Evolutionary conservation across 768 basidiomycete genomes (phyloP), one percentile per base, ranked within the genome.

Genomic region (Trametes gibbosa): DNA sequence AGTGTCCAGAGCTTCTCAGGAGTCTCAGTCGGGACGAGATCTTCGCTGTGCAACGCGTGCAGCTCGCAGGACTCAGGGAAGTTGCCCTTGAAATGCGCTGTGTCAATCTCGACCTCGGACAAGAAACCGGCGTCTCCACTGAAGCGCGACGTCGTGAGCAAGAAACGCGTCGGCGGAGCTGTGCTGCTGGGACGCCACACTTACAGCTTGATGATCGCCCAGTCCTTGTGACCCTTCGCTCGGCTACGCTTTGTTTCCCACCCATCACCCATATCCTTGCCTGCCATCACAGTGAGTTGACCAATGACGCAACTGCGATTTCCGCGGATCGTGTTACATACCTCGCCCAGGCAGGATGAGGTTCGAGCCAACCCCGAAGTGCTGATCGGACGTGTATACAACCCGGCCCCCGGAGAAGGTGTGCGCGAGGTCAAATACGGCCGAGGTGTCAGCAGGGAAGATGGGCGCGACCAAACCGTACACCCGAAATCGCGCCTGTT

Each of bases 181-280:
- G 14, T 32, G 27, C 43, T 19, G 23, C 2, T 16, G 16, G 16
- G 13, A 9, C 8, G 24, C 29, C 16, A 8, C 7, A 77, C 90
- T 71, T 68, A 94, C 92, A 99, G 76, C 74, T 87, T 90, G 56
- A 96, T 85, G 58, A 98, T 81, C 5, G 83, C 91, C 91, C 93
- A 98, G 66, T 98, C 95, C 47, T 85, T 90, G 73, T 95, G 94
- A 39, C 81, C 92, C 53, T 81, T 81, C 42, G 75, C 78, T 53
- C 92, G 80, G 67, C 90, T 95, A 61, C 97, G 81, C 70, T 90
- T 93, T 3, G 96, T 98, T 75, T 99, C 97, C 97, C 97, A 99
- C 4, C 97, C 97, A 69, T 97, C 95, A 5, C 95, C 86, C 94
- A 99, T 99, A 67, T 96, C 89, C 69, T 86, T 87, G 25, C 92